Evolutionary conservation across 345 rosid genomes (phyloP), one percentile per base, ranked within the genome.

Genomic region (Moricandia moricandioides): DNA sequence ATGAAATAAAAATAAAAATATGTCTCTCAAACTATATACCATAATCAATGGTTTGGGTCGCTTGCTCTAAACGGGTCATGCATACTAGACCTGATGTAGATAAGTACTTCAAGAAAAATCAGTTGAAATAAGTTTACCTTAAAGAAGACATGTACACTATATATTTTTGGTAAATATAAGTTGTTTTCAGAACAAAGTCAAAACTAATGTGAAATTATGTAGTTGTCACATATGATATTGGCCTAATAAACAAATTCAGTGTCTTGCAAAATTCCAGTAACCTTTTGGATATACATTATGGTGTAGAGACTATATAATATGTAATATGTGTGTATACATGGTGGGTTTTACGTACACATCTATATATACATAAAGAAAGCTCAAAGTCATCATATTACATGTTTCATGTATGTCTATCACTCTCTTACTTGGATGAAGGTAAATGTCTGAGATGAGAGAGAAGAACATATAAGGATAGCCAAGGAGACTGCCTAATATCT

Each of bases 381-480:
- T 51, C 11, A 51, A 49, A 49, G 55, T 49, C 55, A 49, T 17
- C 4, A 49, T 14, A 49, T 49, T 49, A 49, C 21, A 49, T 49
- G 24, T 49, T 49, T 49, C 55, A 7, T 49, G 10, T 16, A 16
- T 49, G 24, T 49, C 24, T 49, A 9, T 0, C 24, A 14, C 24
- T 49, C 57, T 52, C 26, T 52, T 52, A 52, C 17, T 16, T 33
- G 12, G 14, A 64, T 77, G 72, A 71, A 71, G 67, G 37, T 10
- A 49, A 65, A 77, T 16, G 76, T 77, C 39, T 21, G 33, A 70
- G 76, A 77, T 77, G 76, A 65, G 13, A 77, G 13, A 71, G 72
- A 59, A 77, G 62, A 65, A 71, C 72, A 77, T 65, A 65, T 71
- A 24, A 77, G 72, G 76, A 77, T 77, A 77, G 72, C 76, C 80